phyloP scores from a whole-genome alignment of 1,284 basidiomycete species.

The Puccinia novopanici region DNA sequence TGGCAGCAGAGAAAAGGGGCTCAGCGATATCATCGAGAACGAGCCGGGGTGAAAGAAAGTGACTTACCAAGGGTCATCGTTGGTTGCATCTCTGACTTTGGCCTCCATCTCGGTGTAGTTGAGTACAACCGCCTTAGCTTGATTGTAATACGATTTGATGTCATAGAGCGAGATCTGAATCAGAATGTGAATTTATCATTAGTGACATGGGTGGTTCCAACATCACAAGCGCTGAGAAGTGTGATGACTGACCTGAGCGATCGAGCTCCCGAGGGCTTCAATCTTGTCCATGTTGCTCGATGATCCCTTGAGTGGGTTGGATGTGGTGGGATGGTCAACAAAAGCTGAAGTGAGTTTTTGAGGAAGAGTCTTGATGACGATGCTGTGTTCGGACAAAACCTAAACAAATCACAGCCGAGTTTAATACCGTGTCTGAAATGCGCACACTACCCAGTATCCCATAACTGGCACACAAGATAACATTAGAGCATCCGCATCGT shows the following conservation, averaged over 20 bases:
- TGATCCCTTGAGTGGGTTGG: neutral
- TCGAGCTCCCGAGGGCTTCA: slow-evolving; percentile 68
- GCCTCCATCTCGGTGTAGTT: slow-evolving; percentile 97
- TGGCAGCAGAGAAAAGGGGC: slow-evolving; percentile 34
- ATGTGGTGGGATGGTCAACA: neutral
- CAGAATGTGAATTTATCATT: neutral
- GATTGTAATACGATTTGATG: slow-evolving; percentile 75
- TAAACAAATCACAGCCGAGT: too few relatives aligned
- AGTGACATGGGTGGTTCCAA: neutral
- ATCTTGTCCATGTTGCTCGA: slow-evolving; percentile 60
- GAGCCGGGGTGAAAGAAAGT: slow-evolving; percentile 39
- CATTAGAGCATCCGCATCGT: too few relatives aligned
- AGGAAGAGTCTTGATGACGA: neutral
- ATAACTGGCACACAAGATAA: too few relatives aligned
- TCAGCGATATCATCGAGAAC: neutral
- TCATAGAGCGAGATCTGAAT: slow-evolving; percentile 76
- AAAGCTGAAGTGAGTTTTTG: neutral
- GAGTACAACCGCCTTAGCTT: slow-evolving; percentile 66
- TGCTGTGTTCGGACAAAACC: neutral
- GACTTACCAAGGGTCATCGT: slow-evolving; percentile 90
- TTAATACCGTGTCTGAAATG: too few relatives aligned
- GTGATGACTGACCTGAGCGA: slow-evolving; percentile 64
- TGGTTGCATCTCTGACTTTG: slow-evolving; percentile 95
- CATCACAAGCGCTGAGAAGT: slow-evolving; percentile 53
- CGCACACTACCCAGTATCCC: too few relatives aligned